Evolutionary conservation across 257 asterid species (phyloP).

Genomic region (Salvia miltiorrhiza): DNA sequence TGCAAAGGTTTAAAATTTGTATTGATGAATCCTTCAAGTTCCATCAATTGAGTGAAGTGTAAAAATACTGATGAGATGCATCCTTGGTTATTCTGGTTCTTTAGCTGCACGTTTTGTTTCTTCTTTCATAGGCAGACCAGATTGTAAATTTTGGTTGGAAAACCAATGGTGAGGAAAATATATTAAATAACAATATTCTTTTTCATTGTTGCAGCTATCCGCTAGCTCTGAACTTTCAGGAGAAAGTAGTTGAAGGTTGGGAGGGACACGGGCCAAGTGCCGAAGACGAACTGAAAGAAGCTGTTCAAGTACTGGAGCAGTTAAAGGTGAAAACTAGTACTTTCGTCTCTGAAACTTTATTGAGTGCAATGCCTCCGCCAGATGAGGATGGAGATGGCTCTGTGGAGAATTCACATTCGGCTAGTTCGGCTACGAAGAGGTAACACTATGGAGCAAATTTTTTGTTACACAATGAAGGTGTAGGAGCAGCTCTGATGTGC

Average conservation of each 20-base stretch:
- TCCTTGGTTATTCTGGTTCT: background rate
- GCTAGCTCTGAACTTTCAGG: constrained; percentile 73
- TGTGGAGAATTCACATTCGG: constrained; percentile 12
- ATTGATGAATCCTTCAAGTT: background rate
- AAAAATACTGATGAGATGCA: background rate
- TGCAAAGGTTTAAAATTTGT: background rate
- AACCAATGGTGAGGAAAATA: background rate
- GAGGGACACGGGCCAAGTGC: constrained; percentile 77
- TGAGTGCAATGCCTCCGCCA: constrained; percentile 52
- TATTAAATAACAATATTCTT: background rate
- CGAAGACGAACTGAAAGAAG: constrained; percentile 71
- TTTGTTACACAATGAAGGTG: background rate
- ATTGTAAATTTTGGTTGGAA: background rate
- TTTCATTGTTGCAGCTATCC: constrained; percentile 55
- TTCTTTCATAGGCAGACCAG: background rate
- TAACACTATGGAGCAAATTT: background rate
- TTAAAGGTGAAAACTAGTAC: constrained; percentile 51
- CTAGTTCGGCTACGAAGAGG: constrained; percentile 24
- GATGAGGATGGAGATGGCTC: constrained; percentile 18
- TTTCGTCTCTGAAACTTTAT: constrained; percentile 36
- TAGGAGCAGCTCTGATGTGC: background rate
- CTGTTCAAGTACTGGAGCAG: constrained; percentile 52
- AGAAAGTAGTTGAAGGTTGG: constrained; percentile 82
- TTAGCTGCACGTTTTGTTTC: background rate
- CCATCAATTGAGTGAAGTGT: background rate